phyloP scores from a whole-genome alignment of 371 early-diverging fungal species.

The Thermomucor indicae-seudaticae region DNA sequence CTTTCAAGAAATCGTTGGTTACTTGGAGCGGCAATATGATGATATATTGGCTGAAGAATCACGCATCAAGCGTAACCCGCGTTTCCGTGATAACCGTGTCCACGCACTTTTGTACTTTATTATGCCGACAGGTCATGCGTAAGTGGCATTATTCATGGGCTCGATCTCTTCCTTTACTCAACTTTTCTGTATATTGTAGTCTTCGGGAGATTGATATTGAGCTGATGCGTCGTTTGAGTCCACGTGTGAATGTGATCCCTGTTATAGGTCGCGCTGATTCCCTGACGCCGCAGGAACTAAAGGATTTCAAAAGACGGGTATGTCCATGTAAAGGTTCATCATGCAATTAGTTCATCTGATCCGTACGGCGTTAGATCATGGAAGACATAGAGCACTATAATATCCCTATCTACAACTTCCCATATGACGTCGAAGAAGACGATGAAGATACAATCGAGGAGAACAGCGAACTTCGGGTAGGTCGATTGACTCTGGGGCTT shows the following conservation, averaged over 20 bases:
- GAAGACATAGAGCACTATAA: slow-evolving; percentile 90
- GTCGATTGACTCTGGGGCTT: too few species aligned
- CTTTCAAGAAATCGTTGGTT: slow-evolving; percentile 83
- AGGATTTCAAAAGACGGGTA: slow-evolving; percentile 81
- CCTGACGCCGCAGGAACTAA: slow-evolving; percentile 69
- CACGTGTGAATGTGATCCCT: slow-evolving; percentile 94
- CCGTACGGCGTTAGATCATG: slow-evolving; percentile 62
- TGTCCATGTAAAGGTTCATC: background rate
- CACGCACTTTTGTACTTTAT: slow-evolving; percentile 98
- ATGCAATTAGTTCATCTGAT: background rate
- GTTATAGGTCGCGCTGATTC: slow-evolving; percentile 82
- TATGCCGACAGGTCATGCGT: slow-evolving; percentile 95
- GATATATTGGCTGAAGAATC: slow-evolving; percentile 94
- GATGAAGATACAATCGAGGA: slow-evolving; percentile 95
- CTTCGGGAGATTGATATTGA: slow-evolving; percentile 97
- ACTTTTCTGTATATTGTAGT: slow-evolving; percentile 37
- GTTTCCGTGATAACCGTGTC: slow-evolving; percentile 95
- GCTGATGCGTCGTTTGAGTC: slow-evolving; percentile 90
- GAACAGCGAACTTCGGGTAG: slow-evolving; percentile 89
- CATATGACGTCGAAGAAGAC: slow-evolving; percentile 73
- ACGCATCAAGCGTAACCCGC: slow-evolving; percentile 92
- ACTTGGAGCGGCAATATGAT: slow-evolving; percentile 95
- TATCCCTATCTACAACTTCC: slow-evolving; percentile 88
- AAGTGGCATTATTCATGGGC: slow-evolving; percentile 10
- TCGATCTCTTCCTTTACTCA: too few species aligned